A percentile compares a stretch with the other conserved stretches of the same genome.
These are phyloP conservation scores for Annona squamosa DNA, from an alignment of 164 flowering plant species.

Conservation along the genomic window DNA sequence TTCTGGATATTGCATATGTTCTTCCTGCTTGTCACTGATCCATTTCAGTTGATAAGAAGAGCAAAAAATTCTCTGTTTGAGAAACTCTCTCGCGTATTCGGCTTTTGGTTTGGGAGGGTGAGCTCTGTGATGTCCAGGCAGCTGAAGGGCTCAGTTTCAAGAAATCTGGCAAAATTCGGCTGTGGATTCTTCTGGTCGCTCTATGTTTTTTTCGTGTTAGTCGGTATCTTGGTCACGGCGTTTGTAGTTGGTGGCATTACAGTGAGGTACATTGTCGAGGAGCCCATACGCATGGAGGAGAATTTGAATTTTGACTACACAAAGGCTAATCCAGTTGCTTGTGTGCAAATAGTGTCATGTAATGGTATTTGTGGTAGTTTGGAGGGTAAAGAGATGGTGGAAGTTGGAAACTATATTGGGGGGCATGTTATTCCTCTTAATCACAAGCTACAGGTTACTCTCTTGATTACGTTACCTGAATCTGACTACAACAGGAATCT, in stretches of 20 bases:
- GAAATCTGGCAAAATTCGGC: slow-evolving; percentile 24
- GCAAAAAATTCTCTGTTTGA: slow-evolving; percentile 15
- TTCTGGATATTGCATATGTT: slow-evolving; percentile 29
- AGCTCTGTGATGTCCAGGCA: slow-evolving; percentile 16
- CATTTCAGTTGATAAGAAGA: slow-evolving; percentile 27
- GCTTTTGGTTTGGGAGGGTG: slow-evolving; percentile 12
- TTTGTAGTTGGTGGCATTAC: slow-evolving; percentile 54
- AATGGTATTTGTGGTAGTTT: slow-evolving; percentile 22
- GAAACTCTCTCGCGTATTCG: slow-evolving; percentile 19
- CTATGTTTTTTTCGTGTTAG: slow-evolving; percentile 47
- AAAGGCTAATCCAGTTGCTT: slow-evolving; percentile 58
- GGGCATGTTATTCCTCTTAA: slow-evolving; percentile 38
- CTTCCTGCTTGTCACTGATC: slow-evolving; percentile 37
- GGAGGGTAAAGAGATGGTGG: slow-evolving; percentile 29
- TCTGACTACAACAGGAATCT: slow-evolving; percentile 55
- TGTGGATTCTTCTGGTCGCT: slow-evolving; percentile 68
- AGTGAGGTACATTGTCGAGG: slow-evolving; percentile 48
- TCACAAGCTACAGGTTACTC: slow-evolving; percentile 47
- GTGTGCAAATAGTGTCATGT: slow-evolving; percentile 40
- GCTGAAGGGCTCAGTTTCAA: slow-evolving; percentile 28
- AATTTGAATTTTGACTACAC: slow-evolving; percentile 74
- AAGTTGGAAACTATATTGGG: slow-evolving; percentile 15
- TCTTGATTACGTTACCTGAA: slow-evolving; percentile 64
- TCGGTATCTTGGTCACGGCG: slow-evolving; percentile 38
- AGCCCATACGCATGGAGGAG: slow-evolving; percentile 51